These are phyloP conservation scores for Agapanthus africanus DNA, from an alignment of 106 monocot genomes.

Conservation along the genomic window DNA sequence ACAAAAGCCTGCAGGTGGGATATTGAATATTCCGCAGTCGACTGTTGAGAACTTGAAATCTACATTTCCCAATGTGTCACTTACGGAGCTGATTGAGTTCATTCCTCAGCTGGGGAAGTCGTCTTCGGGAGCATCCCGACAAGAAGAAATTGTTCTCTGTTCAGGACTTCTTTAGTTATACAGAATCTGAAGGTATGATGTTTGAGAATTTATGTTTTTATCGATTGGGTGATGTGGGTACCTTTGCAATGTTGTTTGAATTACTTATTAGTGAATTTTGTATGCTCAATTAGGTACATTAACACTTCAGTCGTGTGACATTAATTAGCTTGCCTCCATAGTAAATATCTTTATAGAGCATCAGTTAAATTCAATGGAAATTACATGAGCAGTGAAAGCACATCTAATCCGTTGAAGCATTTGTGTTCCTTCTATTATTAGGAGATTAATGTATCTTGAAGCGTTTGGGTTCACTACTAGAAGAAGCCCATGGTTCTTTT, in stretches of 20 bases:
- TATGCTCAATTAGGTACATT: too few species aligned
- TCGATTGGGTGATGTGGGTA: neutral
- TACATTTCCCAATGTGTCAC: conserved; percentile 42
- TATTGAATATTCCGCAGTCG: conserved; percentile 68
- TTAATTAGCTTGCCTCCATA: neutral
- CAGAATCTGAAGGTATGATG: conserved; percentile 58
- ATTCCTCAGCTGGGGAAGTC: conserved; percentile 47
- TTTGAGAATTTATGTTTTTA: neutral
- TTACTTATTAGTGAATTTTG: neutral
- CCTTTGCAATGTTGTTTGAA: neutral
- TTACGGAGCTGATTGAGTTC: conserved; percentile 53
- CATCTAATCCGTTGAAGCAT: neutral
- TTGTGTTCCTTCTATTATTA: neutral
- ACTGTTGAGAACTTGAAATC: conserved; percentile 67
- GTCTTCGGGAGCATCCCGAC: conserved; percentile 52
- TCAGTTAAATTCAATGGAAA: neutral
- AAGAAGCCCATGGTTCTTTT: too few species aligned
- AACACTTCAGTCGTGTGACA: neutral
- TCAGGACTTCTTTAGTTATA: conserved; percentile 70
- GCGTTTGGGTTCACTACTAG: too few species aligned
- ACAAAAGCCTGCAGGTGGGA: conserved; percentile 28
- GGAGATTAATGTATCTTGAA: neutral
- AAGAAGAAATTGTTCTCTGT: conserved; percentile 79
- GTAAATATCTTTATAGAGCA: neutral
- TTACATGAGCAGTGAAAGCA: neutral